Base-by-base conservation (phyloP, 306 rosid genomes). In the Cucurbita argyrosperma region DNA sequence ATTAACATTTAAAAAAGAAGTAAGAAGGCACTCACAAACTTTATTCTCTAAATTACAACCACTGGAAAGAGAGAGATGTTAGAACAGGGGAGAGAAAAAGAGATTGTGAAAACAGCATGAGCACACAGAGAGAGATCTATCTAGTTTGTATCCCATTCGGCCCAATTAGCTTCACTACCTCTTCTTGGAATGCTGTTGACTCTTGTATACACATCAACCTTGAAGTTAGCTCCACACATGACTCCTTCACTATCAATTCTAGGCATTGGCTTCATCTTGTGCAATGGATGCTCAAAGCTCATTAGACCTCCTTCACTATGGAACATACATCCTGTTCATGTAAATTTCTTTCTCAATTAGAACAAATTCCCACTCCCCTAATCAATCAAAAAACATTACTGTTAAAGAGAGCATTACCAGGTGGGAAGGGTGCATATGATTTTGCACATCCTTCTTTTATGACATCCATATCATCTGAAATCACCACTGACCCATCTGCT, bases 251-350 rank as follows among this genome's bases (percentile, higher is more conserved):
- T 91, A 26, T 95, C 99, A 35, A 89, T 8, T 77, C 97, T 87
- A 0, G 96, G 99, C 99, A 95, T 91, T 74, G 99, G 88, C 79
- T 89, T 95, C 88, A 95, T 60, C 78, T 83, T 87, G 79, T 95
- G 83, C 99, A 95, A 84, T 76, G 99, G 99, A 84, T 95, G 99
- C 87, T 95, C 97, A 84, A 91, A 95, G 82, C 96, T 95, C 96
- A 95, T 81, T 73, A 95, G 11, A 0, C 99, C 99, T 71, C 91
- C 99, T 75, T 83, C 97, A 69, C 99, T 95, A 30, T 91, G 99
- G 76, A 95, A 95, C 84, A 91, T 83, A 61, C 95, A 95, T 47
- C 97, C 97, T 90, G 85, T 37, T 66, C 72, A 21, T 62, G 18
- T 84, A 77, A 35, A n/a, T 1, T 11, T 1, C 1, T 35, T 13